Evolutionary conservation across 1,284 basidiomycete genomes (phyloP).

Genomic region (Ceratobasidium sp.): DNA sequence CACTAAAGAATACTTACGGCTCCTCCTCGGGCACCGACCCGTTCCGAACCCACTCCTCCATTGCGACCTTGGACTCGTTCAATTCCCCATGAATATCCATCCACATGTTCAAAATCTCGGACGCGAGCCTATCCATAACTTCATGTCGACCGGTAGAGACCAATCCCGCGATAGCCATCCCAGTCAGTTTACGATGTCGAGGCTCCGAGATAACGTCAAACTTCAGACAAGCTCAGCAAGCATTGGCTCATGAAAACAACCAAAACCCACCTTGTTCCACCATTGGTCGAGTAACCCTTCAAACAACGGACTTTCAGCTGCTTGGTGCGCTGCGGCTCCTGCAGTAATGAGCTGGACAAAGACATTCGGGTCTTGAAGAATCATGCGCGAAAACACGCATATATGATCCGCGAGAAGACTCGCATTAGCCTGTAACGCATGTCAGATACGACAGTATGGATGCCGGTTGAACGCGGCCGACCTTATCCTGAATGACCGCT

Average conservation of each 20-base stretch:
- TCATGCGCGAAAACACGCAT: conserved; percentile 76
- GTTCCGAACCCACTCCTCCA: conserved; percentile 50
- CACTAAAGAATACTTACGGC: conserved; percentile 13
- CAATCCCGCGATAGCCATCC: conserved; percentile 79
- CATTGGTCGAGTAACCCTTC: conserved; percentile 80
- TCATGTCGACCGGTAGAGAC: conserved; percentile 77
- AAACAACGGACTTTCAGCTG: conserved; percentile 63
- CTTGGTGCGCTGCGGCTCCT: conserved; percentile 62
- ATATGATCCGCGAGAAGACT: conserved; percentile 74
- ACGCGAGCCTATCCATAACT: conserved; percentile 75
- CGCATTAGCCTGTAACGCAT: conserved; percentile 62
- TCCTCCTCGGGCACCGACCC: conserved; percentile 25
- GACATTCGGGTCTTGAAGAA: conserved; percentile 70
- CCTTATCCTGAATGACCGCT: conserved; percentile 74
- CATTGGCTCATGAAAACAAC: not conserved
- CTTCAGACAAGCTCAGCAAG: conserved; percentile 59
- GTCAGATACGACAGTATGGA: not conserved
- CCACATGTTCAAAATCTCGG: conserved; percentile 89
- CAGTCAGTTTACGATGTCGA: conserved; percentile 77
- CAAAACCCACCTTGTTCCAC: conserved; percentile 76
- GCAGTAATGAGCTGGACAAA: conserved; percentile 77
- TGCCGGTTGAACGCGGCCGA: conserved; percentile 53
- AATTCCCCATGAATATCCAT: conserved; percentile 90
- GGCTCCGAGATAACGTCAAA: conserved; percentile 89
- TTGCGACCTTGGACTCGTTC: conserved; percentile 71